Percentiles rank a stretch among this genome's conserved stretches.
These are phyloP conservation scores for Sphaerulina populicola DNA, from an alignment of 2,329 filamentous ascomycete species.

Conservation along the genomic window DNA sequence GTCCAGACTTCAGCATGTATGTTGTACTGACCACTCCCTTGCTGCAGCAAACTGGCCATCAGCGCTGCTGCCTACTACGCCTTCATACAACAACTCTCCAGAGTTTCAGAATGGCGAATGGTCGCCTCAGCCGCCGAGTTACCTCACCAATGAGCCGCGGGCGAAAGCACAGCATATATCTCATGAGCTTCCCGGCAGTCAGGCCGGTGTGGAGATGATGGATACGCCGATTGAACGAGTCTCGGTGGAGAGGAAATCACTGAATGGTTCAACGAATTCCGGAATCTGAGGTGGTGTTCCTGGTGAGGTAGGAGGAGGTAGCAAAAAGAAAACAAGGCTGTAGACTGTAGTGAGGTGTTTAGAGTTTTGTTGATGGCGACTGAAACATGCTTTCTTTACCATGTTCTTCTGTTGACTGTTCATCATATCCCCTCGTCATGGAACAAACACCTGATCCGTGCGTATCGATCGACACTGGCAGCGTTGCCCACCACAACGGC, in stretches of 20 bases:
- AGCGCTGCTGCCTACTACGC: conserved; percentile 1
- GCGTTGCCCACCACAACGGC: background rate
- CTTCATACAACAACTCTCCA: conserved; percentile 11
- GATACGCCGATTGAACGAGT: background rate
- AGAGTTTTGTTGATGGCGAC: background rate
- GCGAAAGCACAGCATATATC: background rate
- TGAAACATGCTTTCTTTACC: background rate
- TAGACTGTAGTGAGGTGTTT: no score
- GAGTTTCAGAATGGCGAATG: conserved; percentile 9
- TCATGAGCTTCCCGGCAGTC: conserved; percentile 9
- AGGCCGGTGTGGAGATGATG: conserved; percentile 13
- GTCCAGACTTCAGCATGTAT: background rate
- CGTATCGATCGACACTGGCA: background rate
- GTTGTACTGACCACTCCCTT: background rate
- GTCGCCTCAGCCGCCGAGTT: conserved; percentile 11
- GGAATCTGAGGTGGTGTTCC: background rate
- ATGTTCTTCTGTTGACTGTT: no score
- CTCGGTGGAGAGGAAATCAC: background rate
- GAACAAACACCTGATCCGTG: background rate
- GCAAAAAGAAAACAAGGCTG: no score
- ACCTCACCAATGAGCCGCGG: conserved; percentile 9
- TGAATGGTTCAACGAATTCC: background rate
- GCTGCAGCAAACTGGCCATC: conserved; percentile 3
- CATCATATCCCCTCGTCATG: no score
- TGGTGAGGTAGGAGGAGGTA: no score